Evolutionary conservation across 441 rosid genomes (phyloP), one percentile per base, ranked within the genome.

Genomic region (Pelargonium australe): DNA sequence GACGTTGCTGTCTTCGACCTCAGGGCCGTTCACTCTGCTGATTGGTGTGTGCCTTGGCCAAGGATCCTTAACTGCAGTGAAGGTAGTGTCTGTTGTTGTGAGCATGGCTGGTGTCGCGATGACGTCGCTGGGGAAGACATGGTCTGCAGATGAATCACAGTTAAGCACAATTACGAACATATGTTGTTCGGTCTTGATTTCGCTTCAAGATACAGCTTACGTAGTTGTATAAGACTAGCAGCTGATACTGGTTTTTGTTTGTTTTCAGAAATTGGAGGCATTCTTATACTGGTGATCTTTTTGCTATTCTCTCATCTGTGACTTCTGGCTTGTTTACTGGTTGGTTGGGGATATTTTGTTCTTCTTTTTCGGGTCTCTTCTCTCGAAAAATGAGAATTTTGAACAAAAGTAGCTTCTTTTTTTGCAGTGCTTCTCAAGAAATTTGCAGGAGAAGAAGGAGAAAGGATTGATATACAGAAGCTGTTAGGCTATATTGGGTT

Each of bases 91-190:
- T 7, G 84, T 85, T 6, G 7, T 78, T 7, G 40, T 83, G n/a
- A 83, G 86, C 80, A 76, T 85, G 75, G 75, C 74, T 44, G 89
- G 89, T 43, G 85, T 85, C 25, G 89, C 78, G 2, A 75, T 83
- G 84, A 81, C 86, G 2, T 71, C 83, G 0, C 41, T 79, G 1
- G 82, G 88, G 19, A 79, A 78, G 65, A 79, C 85, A 19, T 79
- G 80, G 80, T 68, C 70, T 61, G 57, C 70, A 10, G 69, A 73
- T 61, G 77, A 76, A 70, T 45, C 78, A 37, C 70, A 65, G 49
- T 65, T 80, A 47, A 68, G 51, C 67, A 25, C 67, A 55, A 51
- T 69, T 16, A 69, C 10, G 79, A 76, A 77, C 0, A 5, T 14
- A 14, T 7, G 20, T 53, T 53, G 20, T 19, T 53, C 3, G 37